A percentile compares a stretch with the other conserved stretches of the same genome.
These are phyloP conservation scores for Chlorella ohadii DNA, from an alignment of 139 green algal species.

Conservation along the genomic window DNA sequence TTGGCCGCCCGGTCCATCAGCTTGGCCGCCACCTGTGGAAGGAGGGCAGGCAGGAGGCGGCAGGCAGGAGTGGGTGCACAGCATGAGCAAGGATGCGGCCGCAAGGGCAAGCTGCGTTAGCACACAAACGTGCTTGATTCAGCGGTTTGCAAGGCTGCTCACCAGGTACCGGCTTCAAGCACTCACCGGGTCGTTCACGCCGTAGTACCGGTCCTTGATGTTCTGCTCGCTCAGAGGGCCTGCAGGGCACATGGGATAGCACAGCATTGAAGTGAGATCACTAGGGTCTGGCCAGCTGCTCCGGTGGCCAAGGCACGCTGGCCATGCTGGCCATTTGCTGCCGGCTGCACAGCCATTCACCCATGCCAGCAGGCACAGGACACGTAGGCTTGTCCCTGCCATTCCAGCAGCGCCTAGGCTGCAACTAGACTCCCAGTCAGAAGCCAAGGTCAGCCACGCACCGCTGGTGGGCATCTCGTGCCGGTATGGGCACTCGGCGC, in stretches of 20 bases:
- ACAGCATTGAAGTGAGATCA: no score
- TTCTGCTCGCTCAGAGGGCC: conserved; percentile 88
- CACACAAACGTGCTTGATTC: no score
- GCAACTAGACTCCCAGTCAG: no score
- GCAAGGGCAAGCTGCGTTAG: no score
- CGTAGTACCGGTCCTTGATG: conserved; percentile 96
- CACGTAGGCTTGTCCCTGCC: background rate
- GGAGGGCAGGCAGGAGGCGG: no score
- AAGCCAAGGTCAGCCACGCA: no score
- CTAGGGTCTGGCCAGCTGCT: no score
- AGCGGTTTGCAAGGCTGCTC: no score
- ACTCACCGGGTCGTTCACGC: conserved; percentile 93
- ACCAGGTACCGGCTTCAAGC: no score
- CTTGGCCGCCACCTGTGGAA: conserved; percentile 81
- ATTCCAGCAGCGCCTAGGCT: background rate
- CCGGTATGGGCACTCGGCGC: conserved; percentile 95
- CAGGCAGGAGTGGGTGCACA: no score
- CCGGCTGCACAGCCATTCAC: background rate
- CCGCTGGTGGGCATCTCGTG: conserved; percentile 84
- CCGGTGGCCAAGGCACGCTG: no score
- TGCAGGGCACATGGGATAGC: background rate
- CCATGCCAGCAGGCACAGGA: background rate
- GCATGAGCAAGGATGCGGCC: no score
- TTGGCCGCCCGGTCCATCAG: conserved; percentile 80
- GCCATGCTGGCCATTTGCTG: background rate